Evolutionary conservation across 2,329 filamentous ascomycete species (phyloP).

Genomic region (Scedosporium apiospermum): DNA sequence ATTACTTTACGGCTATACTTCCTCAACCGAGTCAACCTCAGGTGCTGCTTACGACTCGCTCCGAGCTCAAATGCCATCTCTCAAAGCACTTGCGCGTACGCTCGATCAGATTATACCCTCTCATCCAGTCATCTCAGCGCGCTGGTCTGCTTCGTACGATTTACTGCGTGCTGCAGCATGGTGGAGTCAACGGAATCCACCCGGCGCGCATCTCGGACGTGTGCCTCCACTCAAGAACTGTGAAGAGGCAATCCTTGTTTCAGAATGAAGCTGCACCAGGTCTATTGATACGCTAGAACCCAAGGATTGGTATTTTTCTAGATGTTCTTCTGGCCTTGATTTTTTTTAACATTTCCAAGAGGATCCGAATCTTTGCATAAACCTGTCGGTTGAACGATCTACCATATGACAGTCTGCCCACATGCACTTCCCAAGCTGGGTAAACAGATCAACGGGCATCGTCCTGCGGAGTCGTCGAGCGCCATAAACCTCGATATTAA

Average conservation of each 20-base stretch:
- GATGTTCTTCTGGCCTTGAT: background rate
- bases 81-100: too few relatives aligned
- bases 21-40: too few relatives aligned
- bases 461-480: background rate
- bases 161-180: background rate
- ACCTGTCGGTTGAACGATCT: background rate
- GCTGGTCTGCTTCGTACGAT: too few relatives aligned
- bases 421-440: background rate
- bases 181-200: background rate
- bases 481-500: conserved; percentile 2
- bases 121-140: too few relatives aligned
- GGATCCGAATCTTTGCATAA: background rate
- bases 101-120: too few relatives aligned
- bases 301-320: background rate
- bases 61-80: too few relatives aligned
- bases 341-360: background rate
- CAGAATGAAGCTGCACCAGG: background rate
- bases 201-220: background rate
- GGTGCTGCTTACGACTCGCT: too few relatives aligned
- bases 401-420: background rate
- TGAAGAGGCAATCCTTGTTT: background rate
- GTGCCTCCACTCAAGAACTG: background rate
- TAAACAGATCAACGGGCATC: background rate
- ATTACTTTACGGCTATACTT: too few relatives aligned
- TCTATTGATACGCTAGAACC: background rate